phyloP scores from a whole-genome alignment of 768 basidiomycete species.

The Mycena latifolia region DNA sequence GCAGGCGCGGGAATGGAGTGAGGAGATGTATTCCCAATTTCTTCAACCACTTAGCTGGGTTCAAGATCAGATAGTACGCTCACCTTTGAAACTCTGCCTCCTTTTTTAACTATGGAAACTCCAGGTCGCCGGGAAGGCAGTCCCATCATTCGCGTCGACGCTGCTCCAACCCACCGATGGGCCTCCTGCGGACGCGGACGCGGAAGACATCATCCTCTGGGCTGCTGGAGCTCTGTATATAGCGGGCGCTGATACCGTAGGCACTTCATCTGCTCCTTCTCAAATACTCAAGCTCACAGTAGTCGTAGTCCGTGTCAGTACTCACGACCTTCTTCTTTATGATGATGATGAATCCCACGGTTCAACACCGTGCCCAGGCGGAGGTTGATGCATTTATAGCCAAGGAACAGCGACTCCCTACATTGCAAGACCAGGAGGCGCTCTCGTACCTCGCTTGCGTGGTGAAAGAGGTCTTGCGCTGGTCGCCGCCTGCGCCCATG shows the following conservation, averaged over 20 bases:
- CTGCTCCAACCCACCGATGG: slow-evolving; percentile 21
- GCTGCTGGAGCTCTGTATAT: slow-evolving; percentile 24
- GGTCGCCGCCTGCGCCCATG: slow-evolving; percentile 31
- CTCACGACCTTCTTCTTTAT: slow-evolving; percentile 34
- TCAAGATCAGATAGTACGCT: slow-evolving; percentile 34
- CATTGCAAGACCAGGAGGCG: slow-evolving; percentile 31
- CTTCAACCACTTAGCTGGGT: slow-evolving; percentile 31
- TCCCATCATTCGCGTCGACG: slow-evolving; percentile 26
- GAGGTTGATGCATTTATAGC: slow-evolving; percentile 38
- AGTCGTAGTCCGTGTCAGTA: slow-evolving; percentile 33
- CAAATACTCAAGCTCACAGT: too few species aligned
- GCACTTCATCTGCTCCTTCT: too few species aligned
- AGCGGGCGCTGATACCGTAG: too few species aligned
- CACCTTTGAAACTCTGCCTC: too few species aligned
- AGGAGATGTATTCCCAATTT: slow-evolving; percentile 24
- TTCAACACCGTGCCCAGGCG: slow-evolving; percentile 35
- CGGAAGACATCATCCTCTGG: slow-evolving; percentile 33
- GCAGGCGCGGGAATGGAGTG: slow-evolving; percentile 27
- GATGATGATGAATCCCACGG: slow-evolving; percentile 37
- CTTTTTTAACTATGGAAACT: too few species aligned
- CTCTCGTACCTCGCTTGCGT: slow-evolving; percentile 37
- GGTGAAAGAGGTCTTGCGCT: slow-evolving; percentile 36
- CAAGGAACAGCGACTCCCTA: slow-evolving; percentile 34
- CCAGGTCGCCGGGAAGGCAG: slow-evolving; percentile 18
- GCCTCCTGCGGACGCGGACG: slow-evolving; percentile 14